Evolutionary conservation across 2,329 filamentous ascomycete species (phyloP), one percentile per base, ranked within the genome.

Genomic region (Aspergillus neotritici): DNA sequence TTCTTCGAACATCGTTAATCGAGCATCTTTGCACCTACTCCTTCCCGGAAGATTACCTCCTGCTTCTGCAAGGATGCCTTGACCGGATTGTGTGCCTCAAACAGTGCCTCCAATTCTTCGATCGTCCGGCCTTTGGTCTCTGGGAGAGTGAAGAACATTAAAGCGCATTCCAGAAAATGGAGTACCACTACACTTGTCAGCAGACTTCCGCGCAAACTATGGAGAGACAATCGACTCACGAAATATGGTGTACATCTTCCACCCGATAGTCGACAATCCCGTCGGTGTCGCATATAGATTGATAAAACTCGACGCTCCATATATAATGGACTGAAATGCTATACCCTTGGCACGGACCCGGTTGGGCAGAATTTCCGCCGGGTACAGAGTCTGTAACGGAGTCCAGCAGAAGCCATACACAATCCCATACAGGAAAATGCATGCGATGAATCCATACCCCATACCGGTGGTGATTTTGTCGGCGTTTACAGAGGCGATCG

Each of bases 71-170:
- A 25, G 3, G 43, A 46, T 15, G 38, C 38, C 34, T 34, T 41
- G n/a, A 46, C 43, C 3, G 43, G 43, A 34, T 45, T 45, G 7
- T 3, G 14, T 5, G 30, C 15, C 29, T 29, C 15, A 17, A 45
- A 45, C 11, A 45, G 15, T 11, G 37, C 29, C 21, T 45, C 43
- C 17, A 45, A 13, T 17, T 45, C 43, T 12, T 45, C 43, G 13
- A 45, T 45, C 32, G 43, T 45, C 13, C 43, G 43, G 5, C 43
- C 43, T 34, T 45, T 45, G 11, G 43, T 45, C 17, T 45, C 43
- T 9, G 37, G 43, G 10, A 45, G 43, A 11, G 38, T 37, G 9
- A 45, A 34, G 34, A 33, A 45, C 43, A 45, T 45, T 25, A 45
- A 37, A 4, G 14, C 31, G n/a, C 29, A 41, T 30, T 45, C 43